A percentile compares a stretch with the other conserved stretches of the same genome.
Conservation (phyloP, 305 asterid genomes). For the Fraxinus platypoda region DNA sequence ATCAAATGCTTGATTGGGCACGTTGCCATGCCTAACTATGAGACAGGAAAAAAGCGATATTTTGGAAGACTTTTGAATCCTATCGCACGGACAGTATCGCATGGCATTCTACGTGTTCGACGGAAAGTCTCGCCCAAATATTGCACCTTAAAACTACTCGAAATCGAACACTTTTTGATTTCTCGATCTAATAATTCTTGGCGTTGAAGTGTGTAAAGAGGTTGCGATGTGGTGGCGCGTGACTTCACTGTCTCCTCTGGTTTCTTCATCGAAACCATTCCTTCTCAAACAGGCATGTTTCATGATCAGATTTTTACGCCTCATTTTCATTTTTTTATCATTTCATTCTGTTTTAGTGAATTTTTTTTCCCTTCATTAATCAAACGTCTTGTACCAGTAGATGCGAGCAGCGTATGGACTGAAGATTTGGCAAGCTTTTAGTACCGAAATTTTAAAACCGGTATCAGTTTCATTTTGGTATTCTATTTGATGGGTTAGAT, state of each 20-base stretch:
- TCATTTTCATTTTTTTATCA: not conserved
- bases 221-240: slow-evolving; percentile 76
- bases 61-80: not conserved
- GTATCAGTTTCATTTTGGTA: slow-evolving; percentile 27
- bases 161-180: slow-evolving; percentile 9
- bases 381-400: slow-evolving; percentile 6
- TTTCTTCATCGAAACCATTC: slow-evolving; percentile 46
- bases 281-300: slow-evolving; percentile 48
- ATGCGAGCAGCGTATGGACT: slow-evolving; percentile 46
- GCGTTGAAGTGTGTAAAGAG: not conserved
- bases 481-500: not conserved
- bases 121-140: slow-evolving; percentile 29
- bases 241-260: slow-evolving; percentile 44
- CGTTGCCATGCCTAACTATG: not conserved
- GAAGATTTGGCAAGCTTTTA: slow-evolving; percentile 38
- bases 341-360: not conserved
- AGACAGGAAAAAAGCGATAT: not conserved
- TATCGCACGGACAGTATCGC: slow-evolving; percentile 13
- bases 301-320: slow-evolving; percentile 5
- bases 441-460: slow-evolving; percentile 51
- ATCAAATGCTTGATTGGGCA: not conserved
- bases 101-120: slow-evolving; percentile 34
- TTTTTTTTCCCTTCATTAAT: slow-evolving; percentile 4
- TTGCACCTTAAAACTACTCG: slow-evolving; percentile 15
- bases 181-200: not conserved